Conservation (phyloP, 306 rosid genomes). For the Trichosanthes cucumerina region DNA sequence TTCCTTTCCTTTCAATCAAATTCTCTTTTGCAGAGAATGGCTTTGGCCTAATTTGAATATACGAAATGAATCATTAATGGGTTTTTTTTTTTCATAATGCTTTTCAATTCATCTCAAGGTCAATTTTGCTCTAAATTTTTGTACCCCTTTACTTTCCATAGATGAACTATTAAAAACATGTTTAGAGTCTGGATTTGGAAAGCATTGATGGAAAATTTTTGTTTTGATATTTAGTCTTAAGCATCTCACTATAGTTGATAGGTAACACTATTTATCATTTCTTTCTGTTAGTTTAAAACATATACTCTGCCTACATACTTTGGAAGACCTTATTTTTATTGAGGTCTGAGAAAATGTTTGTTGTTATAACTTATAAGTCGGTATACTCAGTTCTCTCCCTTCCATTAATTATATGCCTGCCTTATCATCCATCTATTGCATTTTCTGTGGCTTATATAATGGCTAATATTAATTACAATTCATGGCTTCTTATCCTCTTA, state of each 20-base stretch:
- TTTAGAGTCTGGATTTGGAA: neutral
- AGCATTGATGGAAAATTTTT: neutral
- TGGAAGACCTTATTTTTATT: neutral
- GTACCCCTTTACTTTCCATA: neutral
- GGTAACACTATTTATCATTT: neutral
- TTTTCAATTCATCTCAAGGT: conserved; percentile 29
- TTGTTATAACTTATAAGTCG: neutral
- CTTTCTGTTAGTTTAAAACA: neutral
- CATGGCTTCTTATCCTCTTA: neutral
- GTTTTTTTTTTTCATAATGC: neutral
- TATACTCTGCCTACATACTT: neutral
- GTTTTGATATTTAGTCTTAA: neutral
- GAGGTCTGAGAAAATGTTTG: neutral
- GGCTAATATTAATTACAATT: neutral
- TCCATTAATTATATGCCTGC: neutral
- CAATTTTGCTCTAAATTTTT: conserved; percentile 7
- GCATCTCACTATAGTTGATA: neutral
- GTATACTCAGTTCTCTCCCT: neutral
- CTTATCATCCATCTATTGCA: neutral
- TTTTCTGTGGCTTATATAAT: neutral
- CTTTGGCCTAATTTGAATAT: neutral
- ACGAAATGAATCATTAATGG: neutral
- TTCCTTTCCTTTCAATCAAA: neutral
- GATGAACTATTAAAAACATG: neutral
- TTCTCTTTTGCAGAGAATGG: neutral